Evolutionary conservation across 345 rosid species (phyloP).

Genomic region (Luvunga scandens): DNA sequence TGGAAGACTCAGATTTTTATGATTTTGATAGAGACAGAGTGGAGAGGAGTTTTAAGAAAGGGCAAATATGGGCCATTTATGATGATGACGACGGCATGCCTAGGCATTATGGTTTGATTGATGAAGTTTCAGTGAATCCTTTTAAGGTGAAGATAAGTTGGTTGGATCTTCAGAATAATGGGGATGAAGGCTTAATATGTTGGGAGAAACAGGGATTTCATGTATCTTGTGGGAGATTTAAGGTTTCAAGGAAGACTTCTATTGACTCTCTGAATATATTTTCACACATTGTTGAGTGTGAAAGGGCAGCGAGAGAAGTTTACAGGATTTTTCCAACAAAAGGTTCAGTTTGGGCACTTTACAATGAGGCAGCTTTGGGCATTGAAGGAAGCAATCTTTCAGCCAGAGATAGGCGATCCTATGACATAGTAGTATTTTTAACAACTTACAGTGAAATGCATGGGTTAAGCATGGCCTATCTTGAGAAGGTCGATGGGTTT

Average conservation of each 20-base stretch:
- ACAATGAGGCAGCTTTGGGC: conserved; percentile 32
- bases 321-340: conserved; percentile 81
- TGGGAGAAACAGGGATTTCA: conserved; percentile 44
- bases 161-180: conserved; percentile 54
- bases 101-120: conserved; percentile 71
- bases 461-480: conserved; percentile 78
- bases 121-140: conserved; percentile 73
- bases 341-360: conserved; percentile 87
- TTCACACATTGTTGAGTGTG: conserved; percentile 69
- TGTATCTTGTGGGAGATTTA: conserved; percentile 68
- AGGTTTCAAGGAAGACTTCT: conserved; percentile 40
- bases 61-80: conserved; percentile 84
- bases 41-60: conserved; percentile 67
- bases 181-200: conserved; percentile 41
- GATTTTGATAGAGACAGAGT: conserved; percentile 63
- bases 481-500: conserved; percentile 73
- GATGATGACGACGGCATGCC: conserved; percentile 65
- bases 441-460: conserved; percentile 63
- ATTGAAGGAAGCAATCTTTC: conserved; percentile 34
- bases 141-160: conserved; percentile 67
- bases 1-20: conserved; percentile 51
- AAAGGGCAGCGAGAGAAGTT: conserved; percentile 72
- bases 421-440: conserved; percentile 55
- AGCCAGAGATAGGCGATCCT: conserved; percentile 28
- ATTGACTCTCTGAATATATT: conserved; percentile 50